Conservation (phyloP, 192 early-diverging fungal genomes). For the Coemansia asiatica region DNA sequence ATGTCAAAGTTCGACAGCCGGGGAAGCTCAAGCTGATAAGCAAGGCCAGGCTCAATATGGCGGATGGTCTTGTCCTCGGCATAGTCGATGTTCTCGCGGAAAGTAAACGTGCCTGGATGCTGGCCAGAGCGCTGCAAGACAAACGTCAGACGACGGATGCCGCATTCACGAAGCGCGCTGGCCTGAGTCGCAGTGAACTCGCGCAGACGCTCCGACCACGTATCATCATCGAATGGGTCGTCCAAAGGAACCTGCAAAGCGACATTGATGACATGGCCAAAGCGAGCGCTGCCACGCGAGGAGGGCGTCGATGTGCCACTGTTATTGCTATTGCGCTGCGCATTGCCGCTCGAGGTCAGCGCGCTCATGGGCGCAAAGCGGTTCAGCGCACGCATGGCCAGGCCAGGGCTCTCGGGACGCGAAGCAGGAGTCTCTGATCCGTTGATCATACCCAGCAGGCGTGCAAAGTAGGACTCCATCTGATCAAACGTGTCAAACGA, state of each 20-base stretch:
- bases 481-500: slow-evolving; percentile 70
- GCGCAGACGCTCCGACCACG: slow-evolving; percentile 64
- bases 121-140: slow-evolving; percentile 80
- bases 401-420: slow-evolving; percentile 49
- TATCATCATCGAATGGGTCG: slow-evolving; percentile 67
- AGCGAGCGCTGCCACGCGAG: slow-evolving; percentile 26
- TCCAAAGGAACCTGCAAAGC: slow-evolving; percentile 68
- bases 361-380: slow-evolving; percentile 52
- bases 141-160: slow-evolving; percentile 87
- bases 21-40: slow-evolving; percentile 93
- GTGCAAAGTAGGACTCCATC: slow-evolving; percentile 63
- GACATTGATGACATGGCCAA: slow-evolving; percentile 83
- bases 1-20: slow-evolving; percentile 94
- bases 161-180: slow-evolving; percentile 66
- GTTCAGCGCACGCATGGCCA: slow-evolving; percentile 29
- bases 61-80: slow-evolving; percentile 92
- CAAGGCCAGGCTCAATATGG: slow-evolving; percentile 97
- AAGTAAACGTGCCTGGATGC: slow-evolving; percentile 94
- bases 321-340: slow-evolving; percentile 14
- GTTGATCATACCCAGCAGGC: slow-evolving; percentile 64
- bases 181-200: slow-evolving; percentile 63
- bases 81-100: slow-evolving; percentile 84
- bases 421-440: slow-evolving; percentile 38
- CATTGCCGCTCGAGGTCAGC: slow-evolving; percentile 18
- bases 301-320: slow-evolving; percentile 22